These are phyloP conservation scores for Cladosporium sp. DNA, from an alignment of 2,329 filamentous ascomycete species.

Conservation along the genomic window DNA sequence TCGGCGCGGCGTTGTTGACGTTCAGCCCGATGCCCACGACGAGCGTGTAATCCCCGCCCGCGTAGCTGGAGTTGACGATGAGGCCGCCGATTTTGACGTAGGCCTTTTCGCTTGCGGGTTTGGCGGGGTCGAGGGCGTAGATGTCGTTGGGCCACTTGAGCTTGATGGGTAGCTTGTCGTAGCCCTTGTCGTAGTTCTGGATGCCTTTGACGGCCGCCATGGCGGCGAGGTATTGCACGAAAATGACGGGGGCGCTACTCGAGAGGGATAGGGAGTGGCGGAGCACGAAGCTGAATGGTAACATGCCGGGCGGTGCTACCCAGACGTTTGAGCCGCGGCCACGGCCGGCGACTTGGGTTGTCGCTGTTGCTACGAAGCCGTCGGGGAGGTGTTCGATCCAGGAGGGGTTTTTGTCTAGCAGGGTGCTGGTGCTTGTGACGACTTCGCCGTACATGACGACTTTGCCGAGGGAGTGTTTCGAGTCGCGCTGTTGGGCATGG, in stretches of 20 bases:
- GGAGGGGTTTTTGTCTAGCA: slow-evolving; percentile 87
- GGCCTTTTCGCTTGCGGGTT: slow-evolving; percentile 50
- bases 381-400: slow-evolving; percentile 72
- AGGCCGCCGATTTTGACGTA: slow-evolving; percentile 94
- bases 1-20: slow-evolving; percentile 82
- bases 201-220: slow-evolving; percentile 84
- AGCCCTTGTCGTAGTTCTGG: slow-evolving; percentile 71
- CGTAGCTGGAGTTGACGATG: slow-evolving; percentile 82
- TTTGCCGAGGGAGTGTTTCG: slow-evolving; percentile 65
- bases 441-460: slow-evolving; percentile 84
- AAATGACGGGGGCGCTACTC: slow-evolving; percentile 73
- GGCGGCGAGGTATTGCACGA: slow-evolving; percentile 89
- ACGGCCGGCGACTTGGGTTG: slow-evolving; percentile 80
- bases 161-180: slow-evolving; percentile 71
- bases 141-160: slow-evolving; percentile 99
- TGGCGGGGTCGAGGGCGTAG: slow-evolving; percentile 36
- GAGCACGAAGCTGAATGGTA: slow-evolving; percentile 86
- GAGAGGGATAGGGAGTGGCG: slow-evolving; percentile 74
- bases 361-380: slow-evolving; percentile 85
- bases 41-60: slow-evolving; percentile 71
- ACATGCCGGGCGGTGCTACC: slow-evolving; percentile 80
- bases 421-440: slow-evolving; percentile 87
- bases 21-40: slow-evolving; percentile 83
- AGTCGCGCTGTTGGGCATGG: slow-evolving; percentile 49
- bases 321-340: slow-evolving; percentile 91